Evolutionary conservation across 768 basidiomycete species (phyloP), one percentile per base, ranked within the genome.

Genomic region (Hortiboletus campestris): DNA sequence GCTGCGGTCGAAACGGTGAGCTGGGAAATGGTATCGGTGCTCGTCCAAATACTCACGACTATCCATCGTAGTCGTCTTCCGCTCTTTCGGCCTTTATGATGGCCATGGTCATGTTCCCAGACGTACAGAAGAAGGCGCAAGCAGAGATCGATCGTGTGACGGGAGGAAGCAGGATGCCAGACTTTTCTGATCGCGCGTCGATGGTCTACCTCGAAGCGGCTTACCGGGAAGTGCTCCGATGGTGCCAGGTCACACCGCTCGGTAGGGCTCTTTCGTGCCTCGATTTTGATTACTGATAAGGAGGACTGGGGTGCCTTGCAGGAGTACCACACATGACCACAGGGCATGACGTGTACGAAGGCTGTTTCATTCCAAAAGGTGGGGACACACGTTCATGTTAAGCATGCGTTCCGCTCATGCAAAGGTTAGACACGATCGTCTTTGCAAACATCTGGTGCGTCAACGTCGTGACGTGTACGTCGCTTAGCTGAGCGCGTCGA

Each of bases 291-390:
- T 12, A 17, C 25, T 42, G 46, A 34, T 7, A 20, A 0, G 17
- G 45, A 53, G 34, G 28, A 56, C n/a, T 6, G 41, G 14, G 2
- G 16, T 12, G 11, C 25, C 8, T 16, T 36, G 0, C 60, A 64
- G 74, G 74, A 6, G 58, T 69, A 1, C 63, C 70, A 4, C 74
- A 75, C 47, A 48, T 61, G 38, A 64, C 63, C 1, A 53, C 60
- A 2, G 55, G 6, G 0, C 20, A 46, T 14, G 63, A 65, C 49
- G 49, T 59, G 20, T 62, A 64, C 35, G 31, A 63, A 22, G 58
- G 61, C 0, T 63, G 52, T 29, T 58, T 61, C 56, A 57, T 57
- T 46, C 64, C 63, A 7, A 65, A 62, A 51, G 64, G 64, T 66
- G 5, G 6, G 53, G 31, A 17, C 7, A 16, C 6, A 5, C 19